Conservation (phyloP, 164 flowering plant species). For the Brasenia schreberi region DNA sequence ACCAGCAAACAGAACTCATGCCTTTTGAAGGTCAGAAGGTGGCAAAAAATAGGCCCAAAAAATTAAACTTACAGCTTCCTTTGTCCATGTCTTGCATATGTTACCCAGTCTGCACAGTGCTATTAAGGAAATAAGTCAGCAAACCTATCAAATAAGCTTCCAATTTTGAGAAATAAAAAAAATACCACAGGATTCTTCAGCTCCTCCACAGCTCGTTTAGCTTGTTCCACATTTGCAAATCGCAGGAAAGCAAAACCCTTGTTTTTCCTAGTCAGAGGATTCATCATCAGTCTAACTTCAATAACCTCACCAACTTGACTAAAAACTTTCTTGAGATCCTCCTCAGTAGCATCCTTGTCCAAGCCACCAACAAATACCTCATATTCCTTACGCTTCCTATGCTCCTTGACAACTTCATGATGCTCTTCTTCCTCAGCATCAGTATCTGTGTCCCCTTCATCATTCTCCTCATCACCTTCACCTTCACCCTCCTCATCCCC, state of each 20-base stretch:
- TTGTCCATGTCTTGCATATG: slow-evolving; percentile 94
- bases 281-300: slow-evolving; percentile 91
- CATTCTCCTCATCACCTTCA: slow-evolving; percentile 39
- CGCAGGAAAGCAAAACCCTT: slow-evolving; percentile 97
- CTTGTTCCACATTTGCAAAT: slow-evolving; percentile 88
- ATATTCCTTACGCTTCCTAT: slow-evolving; percentile 90
- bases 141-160: too few species aligned
- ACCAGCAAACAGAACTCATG: too few species aligned
- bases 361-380: slow-evolving; percentile 95
- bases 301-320: slow-evolving; percentile 65
- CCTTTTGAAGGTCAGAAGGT: too few species aligned
- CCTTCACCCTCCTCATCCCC: slow-evolving; percentile 43
- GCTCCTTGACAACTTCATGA: slow-evolving; percentile 73
- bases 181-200: slow-evolving; percentile 84
- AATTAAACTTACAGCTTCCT: slow-evolving; percentile 56
- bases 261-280: slow-evolving; percentile 85
- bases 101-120: too few species aligned
- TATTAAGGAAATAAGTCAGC: too few species aligned
- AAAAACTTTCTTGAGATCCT: slow-evolving; percentile 72
- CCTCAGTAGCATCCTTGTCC: slow-evolving; percentile 88
- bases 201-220: slow-evolving; percentile 69
- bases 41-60: too few species aligned
- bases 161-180: too few species aligned
- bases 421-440: slow-evolving; percentile 68
- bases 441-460: slow-evolving; percentile 25